phyloP scores from a whole-genome alignment of 805 yeast genomes.

The Metahyphopichia silvanorum region DNA sequence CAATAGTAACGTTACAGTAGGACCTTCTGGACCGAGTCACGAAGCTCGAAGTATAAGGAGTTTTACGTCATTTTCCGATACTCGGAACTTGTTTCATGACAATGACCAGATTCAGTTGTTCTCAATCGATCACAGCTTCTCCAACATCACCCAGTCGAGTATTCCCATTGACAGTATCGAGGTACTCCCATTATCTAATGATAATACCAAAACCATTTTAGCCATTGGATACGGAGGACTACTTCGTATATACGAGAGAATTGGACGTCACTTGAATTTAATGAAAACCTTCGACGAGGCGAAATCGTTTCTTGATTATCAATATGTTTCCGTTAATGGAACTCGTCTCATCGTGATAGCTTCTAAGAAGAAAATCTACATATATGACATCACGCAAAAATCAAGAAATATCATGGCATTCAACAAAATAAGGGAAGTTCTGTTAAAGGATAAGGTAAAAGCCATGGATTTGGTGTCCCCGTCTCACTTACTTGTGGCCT shows the following conservation, averaged over 20 bases:
- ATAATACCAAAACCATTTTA: constrained; percentile 19
- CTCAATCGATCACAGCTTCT: constrained; percentile 17
- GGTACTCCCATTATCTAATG: constrained; percentile 12
- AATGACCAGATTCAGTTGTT: constrained; percentile 14
- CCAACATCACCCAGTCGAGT: constrained; percentile 13
- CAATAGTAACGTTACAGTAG: constrained; percentile 4
- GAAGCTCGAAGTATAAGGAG: constrained; percentile 6
- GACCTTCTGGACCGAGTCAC: constrained; percentile 6
- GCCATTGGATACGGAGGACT: constrained; percentile 21
- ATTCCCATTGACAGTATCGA: constrained; percentile 15
- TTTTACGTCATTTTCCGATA: constrained; percentile 23
- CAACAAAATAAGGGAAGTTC: constrained; percentile 18
- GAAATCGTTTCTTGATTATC: constrained; percentile 12
- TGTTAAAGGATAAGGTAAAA: constrained; percentile 29
- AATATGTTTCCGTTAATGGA: constrained; percentile 14
- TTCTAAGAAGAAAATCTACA: constrained; percentile 24
- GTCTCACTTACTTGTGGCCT: constrained; percentile 18
- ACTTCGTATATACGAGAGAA: constrained; percentile 23
- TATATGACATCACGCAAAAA: constrained; percentile 24
- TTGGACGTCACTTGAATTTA: constrained; percentile 32
- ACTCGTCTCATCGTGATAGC: constrained; percentile 20
- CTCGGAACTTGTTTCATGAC: constrained; percentile 16
- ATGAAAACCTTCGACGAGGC: constrained; percentile 26
- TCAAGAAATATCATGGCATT: constrained; percentile 29
- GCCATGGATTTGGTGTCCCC: constrained; percentile 12